Evolutionary conservation across 352 stramenopile species (phyloP), one percentile per base, ranked within the genome.

Genomic region (Pythium aphanidermatum): DNA sequence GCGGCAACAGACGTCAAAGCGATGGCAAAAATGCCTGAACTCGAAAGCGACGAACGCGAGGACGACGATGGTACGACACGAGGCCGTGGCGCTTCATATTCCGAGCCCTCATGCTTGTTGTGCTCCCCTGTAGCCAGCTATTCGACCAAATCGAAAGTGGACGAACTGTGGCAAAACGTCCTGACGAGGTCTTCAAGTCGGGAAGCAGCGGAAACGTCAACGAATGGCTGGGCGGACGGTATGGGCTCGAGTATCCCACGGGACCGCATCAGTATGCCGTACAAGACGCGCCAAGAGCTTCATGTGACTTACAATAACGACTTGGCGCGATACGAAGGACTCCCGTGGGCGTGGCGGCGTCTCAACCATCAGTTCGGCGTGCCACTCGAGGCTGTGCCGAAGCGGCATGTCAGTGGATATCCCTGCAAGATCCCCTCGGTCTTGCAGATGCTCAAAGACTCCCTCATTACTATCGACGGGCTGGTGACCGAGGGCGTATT

Each of bases 311-410:
- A 88, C 46, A 84, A 93, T 48, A 53, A 55, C 2, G 65, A 82
- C 23, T 42, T 65, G 9, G 73, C 75, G 16, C 66, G 78, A n/a
- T 91, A 83, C 40, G 81, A 91, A 59, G 82, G 82, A 5, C 49
- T 92, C 0, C 82, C 82, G 0, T 60, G 55, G 14, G 76, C 63
- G 9, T 93, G 82, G 82, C 46, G 65, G 9, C 44, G 60, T 4
- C 41, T 86, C 5, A 89, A 92, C 42, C 70, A 82, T 26, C 76
- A 90, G 34, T 93, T 92, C 41, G 82, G 77, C 2, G 34, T 93
- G 6, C 69, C 73, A 2, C 58, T 92, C 0, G 72, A 86, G 28
- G 58, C 58, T 3, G 60, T 83, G 4, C 72, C 75, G 12, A 86
- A 85, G 40, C 71, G 74, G 10, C 47, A 63, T 9, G 66, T 92